A percentile compares a stretch with the other conserved stretches of the same genome.
Conservation (phyloP, 495 filamentous ascomycete genomes). For the Xylaria bambusicola region DNA sequence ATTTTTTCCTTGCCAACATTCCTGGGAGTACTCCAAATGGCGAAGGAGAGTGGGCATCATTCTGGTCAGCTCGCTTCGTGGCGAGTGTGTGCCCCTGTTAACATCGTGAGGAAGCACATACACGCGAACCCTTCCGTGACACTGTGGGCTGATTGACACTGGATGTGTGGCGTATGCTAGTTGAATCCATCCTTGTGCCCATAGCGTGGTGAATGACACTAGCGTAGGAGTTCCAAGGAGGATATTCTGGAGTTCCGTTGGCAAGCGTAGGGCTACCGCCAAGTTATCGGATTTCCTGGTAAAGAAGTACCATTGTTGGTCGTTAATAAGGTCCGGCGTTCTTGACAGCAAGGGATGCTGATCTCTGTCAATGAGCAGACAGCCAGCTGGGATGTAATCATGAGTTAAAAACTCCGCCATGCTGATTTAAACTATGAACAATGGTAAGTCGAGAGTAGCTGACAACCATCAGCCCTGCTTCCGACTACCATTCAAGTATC, state of each 20-base stretch:
- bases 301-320: constrained; percentile 24
- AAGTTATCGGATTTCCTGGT: constrained; percentile 10
- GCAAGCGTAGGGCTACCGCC: constrained; percentile 17
- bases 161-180: constrained; percentile 35
- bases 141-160: constrained; percentile 2
- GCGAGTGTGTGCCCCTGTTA: constrained; percentile 46
- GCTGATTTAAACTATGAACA: neutral
- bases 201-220: constrained; percentile 27
- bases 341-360: neutral
- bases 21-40: constrained; percentile 56
- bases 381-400: constrained; percentile 41
- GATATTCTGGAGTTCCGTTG: constrained; percentile 28
- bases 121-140: constrained; percentile 51
- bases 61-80: constrained; percentile 42
- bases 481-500: too few species aligned
- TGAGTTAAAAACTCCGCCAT: constrained; percentile 21
- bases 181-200: constrained; percentile 43
- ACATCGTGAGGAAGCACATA: constrained; percentile 71
- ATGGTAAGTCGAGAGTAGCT: neutral
- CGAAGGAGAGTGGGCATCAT: constrained; percentile 55
- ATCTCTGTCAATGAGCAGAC: constrained; percentile 30
- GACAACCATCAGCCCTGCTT: neutral
- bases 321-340: neutral
- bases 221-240: constrained; percentile 35
- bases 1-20: constrained; percentile 57